phyloP scores from a whole-genome alignment of 163 green algal species.

The Chlorella variabilis region DNA sequence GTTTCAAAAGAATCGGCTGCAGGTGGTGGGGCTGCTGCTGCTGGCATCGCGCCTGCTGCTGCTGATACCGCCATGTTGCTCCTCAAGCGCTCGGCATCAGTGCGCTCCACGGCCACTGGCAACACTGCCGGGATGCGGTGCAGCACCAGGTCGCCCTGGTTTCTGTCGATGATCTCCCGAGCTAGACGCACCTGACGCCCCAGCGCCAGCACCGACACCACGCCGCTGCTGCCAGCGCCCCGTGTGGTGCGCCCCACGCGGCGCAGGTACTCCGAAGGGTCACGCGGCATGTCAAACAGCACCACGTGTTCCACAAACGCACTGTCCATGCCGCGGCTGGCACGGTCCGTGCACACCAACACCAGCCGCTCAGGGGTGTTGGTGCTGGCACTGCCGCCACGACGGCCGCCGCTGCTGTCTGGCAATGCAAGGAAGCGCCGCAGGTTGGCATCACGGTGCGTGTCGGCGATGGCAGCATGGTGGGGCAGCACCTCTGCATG shows the following conservation, averaged over 20 bases:
- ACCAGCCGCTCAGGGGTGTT: conserved; percentile 50
- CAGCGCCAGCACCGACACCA: conserved; percentile 84
- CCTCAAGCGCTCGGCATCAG: neutral
- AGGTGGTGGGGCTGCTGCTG: neutral
- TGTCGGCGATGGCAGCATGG: conserved; percentile 84
- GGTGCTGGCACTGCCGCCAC: neutral
- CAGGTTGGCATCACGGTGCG: conserved; percentile 59
- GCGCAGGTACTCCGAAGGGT: conserved; percentile 95
- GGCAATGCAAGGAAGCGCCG: conserved; percentile 62
- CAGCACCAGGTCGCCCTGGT: conserved; percentile 74
- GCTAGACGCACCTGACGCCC: conserved; percentile 84
- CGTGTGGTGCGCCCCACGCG: conserved; percentile 88
- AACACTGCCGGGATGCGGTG: conserved; percentile 69
- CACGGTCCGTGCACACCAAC: conserved; percentile 92
- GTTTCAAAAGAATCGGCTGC: too few species aligned
- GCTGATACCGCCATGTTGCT: neutral
- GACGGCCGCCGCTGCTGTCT: neutral
- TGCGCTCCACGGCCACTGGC: neutral
- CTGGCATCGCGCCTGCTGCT: neutral
- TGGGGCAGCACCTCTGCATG: conserved; percentile 75
- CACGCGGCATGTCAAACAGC: conserved; percentile 95
- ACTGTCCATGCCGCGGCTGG: conserved; percentile 78
- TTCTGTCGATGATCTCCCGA: conserved; percentile 72
- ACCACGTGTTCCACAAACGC: conserved; percentile 89
- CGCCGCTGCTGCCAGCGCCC: conserved; percentile 74